Evolutionary conservation across 2,329 filamentous ascomycete genomes (phyloP).

Genomic region (Cladosporium velox): DNA sequence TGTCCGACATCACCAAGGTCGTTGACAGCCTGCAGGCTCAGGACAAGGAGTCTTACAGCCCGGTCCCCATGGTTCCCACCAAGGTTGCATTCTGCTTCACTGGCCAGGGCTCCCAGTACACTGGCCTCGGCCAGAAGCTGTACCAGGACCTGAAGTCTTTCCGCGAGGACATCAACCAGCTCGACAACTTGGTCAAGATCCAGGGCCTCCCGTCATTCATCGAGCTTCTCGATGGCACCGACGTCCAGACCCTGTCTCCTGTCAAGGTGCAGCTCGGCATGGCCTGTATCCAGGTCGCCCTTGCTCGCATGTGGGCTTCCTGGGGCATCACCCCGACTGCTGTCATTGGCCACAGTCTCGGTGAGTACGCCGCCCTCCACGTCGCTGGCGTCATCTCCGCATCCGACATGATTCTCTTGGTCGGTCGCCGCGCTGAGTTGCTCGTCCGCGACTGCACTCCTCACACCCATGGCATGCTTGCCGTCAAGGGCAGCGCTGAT

Average conservation of each 20-base stretch:
- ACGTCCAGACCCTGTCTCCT: slow-evolving; percentile 53
- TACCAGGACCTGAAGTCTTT: slow-evolving; percentile 52
- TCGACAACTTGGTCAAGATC: slow-evolving; percentile 49
- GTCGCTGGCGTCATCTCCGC: slow-evolving; percentile 70
- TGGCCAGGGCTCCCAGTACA: slow-evolving; percentile 56
- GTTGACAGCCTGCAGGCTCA: slow-evolving; percentile 49
- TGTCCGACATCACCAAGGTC: slow-evolving; percentile 50
- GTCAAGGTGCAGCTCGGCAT: slow-evolving; percentile 56
- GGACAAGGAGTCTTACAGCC: slow-evolving; percentile 53
- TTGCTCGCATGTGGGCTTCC: slow-evolving; percentile 55
- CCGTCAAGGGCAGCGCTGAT: slow-evolving; percentile 55
- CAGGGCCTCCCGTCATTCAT: slow-evolving; percentile 53
- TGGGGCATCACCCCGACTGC: slow-evolving; percentile 57
- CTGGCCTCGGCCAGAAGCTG: slow-evolving; percentile 52
- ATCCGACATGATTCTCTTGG: slow-evolving; percentile 70
- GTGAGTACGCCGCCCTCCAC: slow-evolving; percentile 73
- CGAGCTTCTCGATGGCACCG: slow-evolving; percentile 51
- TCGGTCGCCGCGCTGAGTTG: slow-evolving; percentile 67
- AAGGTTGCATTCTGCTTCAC: slow-evolving; percentile 56
- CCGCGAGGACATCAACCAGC: slow-evolving; percentile 52
- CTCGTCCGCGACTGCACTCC: slow-evolving; percentile 65
- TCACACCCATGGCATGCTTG: slow-evolving; percentile 68
- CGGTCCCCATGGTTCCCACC: slow-evolving; percentile 54
- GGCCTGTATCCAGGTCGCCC: slow-evolving; percentile 55
- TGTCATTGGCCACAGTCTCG: slow-evolving; percentile 60